Evolutionary conservation across 352 stramenopile species (phyloP), one percentile per base, ranked within the genome.

Genomic region (Globisporangium cystogenes): DNA sequence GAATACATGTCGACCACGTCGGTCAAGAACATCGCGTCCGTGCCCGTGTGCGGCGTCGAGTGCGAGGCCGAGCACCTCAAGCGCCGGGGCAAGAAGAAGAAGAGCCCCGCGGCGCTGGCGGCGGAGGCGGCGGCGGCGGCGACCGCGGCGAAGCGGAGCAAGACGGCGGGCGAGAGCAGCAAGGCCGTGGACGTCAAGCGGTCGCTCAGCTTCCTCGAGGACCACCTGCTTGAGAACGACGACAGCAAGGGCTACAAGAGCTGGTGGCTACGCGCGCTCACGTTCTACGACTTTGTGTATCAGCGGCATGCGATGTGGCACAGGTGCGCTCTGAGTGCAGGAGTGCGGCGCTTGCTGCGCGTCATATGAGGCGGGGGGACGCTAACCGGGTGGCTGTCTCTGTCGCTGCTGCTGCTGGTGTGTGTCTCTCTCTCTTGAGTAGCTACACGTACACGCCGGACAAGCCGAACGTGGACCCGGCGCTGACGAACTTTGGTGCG

Each of bases 301-400:
- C 82, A 93, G 53, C 82, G 82, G 23, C 82, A 93, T 43, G 79
- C 79, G 46, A 93, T 93, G 82, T 90, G 82, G 79, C 79, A 93
- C 57, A 87, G 64, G 62, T 72, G 44, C 29, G 51, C 23, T 48
- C 15, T n/a, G 47, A 18, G 36, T 27, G 7, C 33, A n/a, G n/a
- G n/a, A n/a, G n/a, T n/a, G n/a, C n/a, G n/a, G n/a, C n/a, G n/a
- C n/a, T n/a, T n/a, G n/a, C n/a, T n/a, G n/a, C n/a, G n/a, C n/a
- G n/a, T n/a, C n/a, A n/a, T n/a, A n/a, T n/a, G n/a, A n/a, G n/a
- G n/a, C n/a, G n/a, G n/a, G n/a, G n/a, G n/a, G n/a, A n/a, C n/a
- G n/a, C n/a, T n/a, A n/a, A n/a, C n/a, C n/a, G n/a, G n/a, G n/a
- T n/a, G n/a, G n/a, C n/a, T n/a, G n/a, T n/a, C n/a, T n/a, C n/a